Conservation (phyloP, 768 basidiomycete genomes). For the Coprinopsis marcescibilis region DNA sequence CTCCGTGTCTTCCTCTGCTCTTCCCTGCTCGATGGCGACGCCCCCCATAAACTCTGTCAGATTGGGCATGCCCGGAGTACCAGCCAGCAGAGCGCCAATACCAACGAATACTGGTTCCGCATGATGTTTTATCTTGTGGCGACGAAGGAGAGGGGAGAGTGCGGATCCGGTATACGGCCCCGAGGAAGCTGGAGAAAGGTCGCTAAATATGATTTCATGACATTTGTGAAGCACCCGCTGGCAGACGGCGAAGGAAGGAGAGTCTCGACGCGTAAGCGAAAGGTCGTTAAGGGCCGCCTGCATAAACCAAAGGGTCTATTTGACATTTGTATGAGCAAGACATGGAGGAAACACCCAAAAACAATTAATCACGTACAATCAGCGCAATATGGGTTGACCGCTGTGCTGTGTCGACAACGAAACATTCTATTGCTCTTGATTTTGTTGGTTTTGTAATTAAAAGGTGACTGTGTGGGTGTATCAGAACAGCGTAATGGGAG, state of each 20-base stretch:
- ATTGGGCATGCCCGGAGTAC: constrained; percentile 67
- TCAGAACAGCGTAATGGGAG: constrained; percentile 13
- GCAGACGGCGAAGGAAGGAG: constrained; percentile 83
- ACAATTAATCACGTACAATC: constrained; percentile 58
- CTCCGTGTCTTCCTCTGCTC: constrained; percentile 56
- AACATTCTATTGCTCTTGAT: constrained; percentile 90
- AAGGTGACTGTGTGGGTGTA: constrained; percentile 61
- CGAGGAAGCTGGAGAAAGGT: constrained; percentile 60
- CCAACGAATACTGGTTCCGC: constrained; percentile 77
- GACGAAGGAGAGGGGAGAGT: constrained; percentile 42
- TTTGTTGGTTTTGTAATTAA: constrained; percentile 88
- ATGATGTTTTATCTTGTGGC: constrained; percentile 68
- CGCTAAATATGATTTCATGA: constrained; percentile 94
- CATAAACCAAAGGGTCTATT: constrained; percentile 91
- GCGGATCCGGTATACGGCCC: constrained; percentile 64
- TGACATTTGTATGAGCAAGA: neutral
- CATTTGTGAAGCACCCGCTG: constrained; percentile 87
- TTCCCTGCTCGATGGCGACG: constrained; percentile 87
- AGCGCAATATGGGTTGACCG: constrained; percentile 94
- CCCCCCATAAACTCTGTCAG: constrained; percentile 72
- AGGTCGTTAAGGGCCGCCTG: constrained; percentile 91
- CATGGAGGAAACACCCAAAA: constrained; percentile 2
- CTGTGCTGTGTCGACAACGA: constrained; percentile 83
- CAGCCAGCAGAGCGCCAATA: constrained; percentile 75
- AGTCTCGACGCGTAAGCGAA: constrained; percentile 47